phyloP scores from a whole-genome alignment of 306 rosid genomes.

The Herpetospermum pedunculosum region DNA sequence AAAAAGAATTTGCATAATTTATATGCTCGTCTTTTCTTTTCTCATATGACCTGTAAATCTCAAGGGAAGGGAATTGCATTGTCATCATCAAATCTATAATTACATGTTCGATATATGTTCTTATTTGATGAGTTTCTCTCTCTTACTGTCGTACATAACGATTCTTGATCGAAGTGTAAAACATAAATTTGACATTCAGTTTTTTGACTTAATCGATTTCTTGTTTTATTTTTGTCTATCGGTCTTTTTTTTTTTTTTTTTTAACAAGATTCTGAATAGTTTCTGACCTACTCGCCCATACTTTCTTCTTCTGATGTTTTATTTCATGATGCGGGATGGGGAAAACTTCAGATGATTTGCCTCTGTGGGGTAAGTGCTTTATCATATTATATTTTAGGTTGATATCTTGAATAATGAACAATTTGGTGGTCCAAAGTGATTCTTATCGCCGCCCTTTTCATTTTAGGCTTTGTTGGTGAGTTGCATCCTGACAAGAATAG shows the following conservation, averaged over 20 bases:
- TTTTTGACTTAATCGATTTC: neutral
- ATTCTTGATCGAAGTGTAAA: neutral
- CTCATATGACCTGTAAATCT: neutral
- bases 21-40: neutral
- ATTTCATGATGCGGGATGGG: constrained; percentile 26
- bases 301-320: constrained; percentile 21
- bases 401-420: neutral
- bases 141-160: neutral
- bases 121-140: neutral
- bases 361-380: constrained; percentile 79
- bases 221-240: neutral
- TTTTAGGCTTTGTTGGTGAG: constrained; percentile 86
- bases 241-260: no score
- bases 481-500: constrained; percentile 64
- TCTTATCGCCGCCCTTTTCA: constrained; percentile 4
- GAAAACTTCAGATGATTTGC: constrained; percentile 80
- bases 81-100: neutral
- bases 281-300: constrained; percentile 30
- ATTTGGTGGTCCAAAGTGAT: constrained; percentile 5
- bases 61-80: neutral
- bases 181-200: neutral
- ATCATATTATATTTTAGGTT: neutral
- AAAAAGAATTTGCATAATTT: neutral
- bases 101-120: neutral
- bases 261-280: no score